Evolutionary conservation across 2,329 filamentous ascomycete genomes (phyloP), one percentile per base, ranked within the genome.

Genomic region (Ceratocystis cubensis): DNA sequence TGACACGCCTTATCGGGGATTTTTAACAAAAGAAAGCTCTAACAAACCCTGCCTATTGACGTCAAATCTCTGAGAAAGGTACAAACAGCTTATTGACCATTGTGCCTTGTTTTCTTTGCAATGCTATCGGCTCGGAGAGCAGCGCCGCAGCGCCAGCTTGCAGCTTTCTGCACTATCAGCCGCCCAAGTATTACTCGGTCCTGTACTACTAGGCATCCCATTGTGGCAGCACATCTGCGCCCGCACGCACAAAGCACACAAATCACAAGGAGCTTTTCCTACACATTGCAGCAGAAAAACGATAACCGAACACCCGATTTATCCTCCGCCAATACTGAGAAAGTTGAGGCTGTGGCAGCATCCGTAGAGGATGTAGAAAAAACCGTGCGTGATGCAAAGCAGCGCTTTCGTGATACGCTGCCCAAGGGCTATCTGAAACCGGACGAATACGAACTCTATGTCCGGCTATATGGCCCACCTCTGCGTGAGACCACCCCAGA

Each of bases 381-480:
- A 10, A 77, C 87, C 6, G 90, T 90, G 41, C 84, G 88, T 66
- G 80, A 84, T 70, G 87, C 89, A 45, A 84, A 88, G 71, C 86
- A 89, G 69, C 80, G 84, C 7, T 95, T 91, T 74, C 87, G 91
- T 69, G 86, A 94, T 72, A 86, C 82, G 0, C 75, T 96, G 28
- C 92, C 92, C 0, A 82, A 84, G 41, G 85, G 82, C 44, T 84
- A 89, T 71, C 75, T 96, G 64, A 85, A 80, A 44, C 79, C 81
- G 0, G 82, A 88, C 65, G 91, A 96, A 74, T 86, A 88, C 71
- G 78, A 77, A 61, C 77, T 96, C 0, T 96, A 96, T 75, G 85
- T 88, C 72, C 81, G 91, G 69, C 77, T 96, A 17, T 96, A 94
- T 74, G 93, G 92, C 1, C 80, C 86, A 44, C 90, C 91, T 1